Conservation (phyloP, 1,284 basidiomycete species). For the Sanghuangporus baumii region DNA sequence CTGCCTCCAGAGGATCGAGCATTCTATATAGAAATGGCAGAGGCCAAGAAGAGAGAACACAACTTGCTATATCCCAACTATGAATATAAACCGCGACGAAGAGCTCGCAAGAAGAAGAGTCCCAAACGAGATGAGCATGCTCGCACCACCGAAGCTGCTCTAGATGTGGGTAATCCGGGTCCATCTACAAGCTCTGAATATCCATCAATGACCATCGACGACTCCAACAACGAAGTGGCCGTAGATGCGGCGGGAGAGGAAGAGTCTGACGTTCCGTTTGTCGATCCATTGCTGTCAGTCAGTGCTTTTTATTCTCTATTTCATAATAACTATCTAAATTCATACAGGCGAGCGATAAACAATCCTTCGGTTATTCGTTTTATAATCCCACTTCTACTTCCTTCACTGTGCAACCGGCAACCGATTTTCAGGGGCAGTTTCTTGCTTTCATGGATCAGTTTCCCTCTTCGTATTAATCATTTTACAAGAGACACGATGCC, state of each 20-base stretch:
- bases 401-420: too few relatives aligned
- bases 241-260: neutral
- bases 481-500: too few relatives aligned
- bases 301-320: neutral
- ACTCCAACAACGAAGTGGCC: neutral
- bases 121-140: neutral
- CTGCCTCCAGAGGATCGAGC: neutral
- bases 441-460: too few relatives aligned
- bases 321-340: neutral
- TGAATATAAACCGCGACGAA: neutral
- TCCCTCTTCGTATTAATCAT: too few relatives aligned
- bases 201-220: neutral
- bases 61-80: neutral
- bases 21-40: neutral
- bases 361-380: too few relatives aligned
- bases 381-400: too few relatives aligned
- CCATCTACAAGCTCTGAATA: neutral
- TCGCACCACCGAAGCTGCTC: neutral
- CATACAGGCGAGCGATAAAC: neutral
- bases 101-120: neutral
- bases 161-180: neutral
- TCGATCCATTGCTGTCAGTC: neutral
- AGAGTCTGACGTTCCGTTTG: neutral
- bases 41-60: neutral
- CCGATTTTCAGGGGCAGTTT: too few relatives aligned